A percentile compares a stretch with the other conserved stretches of the same genome.
Evolutionary conservation across 371 early-diverging fungal genomes (phyloP).

Genomic region (Mucor piriformis): DNA sequence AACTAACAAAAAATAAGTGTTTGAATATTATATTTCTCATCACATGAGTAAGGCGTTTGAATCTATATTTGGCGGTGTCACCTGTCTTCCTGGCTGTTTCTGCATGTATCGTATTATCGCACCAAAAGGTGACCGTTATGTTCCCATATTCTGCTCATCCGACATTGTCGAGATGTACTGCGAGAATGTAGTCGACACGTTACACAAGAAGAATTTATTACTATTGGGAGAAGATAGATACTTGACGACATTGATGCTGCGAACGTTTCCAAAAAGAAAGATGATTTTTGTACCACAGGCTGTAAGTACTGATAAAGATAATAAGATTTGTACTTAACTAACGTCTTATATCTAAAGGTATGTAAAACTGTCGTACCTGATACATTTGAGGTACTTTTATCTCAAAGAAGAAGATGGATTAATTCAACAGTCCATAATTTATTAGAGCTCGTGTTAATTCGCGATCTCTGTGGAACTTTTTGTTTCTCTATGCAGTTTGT

Average conservation of each 20-base stretch:
- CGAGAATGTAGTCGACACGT: slow-evolving; percentile 88
- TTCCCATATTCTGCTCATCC: slow-evolving; percentile 81
- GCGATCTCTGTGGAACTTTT: slow-evolving; percentile 93
- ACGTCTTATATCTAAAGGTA: slow-evolving; percentile 36
- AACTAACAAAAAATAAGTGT: slow-evolving; percentile 56
- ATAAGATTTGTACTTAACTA: neutral
- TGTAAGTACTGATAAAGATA: slow-evolving; percentile 24
- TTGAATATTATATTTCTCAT: slow-evolving; percentile 97
- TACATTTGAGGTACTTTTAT: slow-evolving; percentile 83
- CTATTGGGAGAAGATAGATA: slow-evolving; percentile 96
- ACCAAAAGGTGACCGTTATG: slow-evolving; percentile 64
- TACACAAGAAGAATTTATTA: slow-evolving; percentile 95
- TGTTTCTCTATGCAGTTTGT: slow-evolving; percentile 97
- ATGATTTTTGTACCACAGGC: slow-evolving; percentile 94
- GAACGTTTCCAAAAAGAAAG: slow-evolving; percentile 90
- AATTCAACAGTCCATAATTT: slow-evolving; percentile 96
- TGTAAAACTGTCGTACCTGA: slow-evolving; percentile 96
- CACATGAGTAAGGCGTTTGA: slow-evolving; percentile 95
- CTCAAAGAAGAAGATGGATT: slow-evolving; percentile 96
- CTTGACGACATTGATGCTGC: slow-evolving; percentile 92
- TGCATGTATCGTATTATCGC: slow-evolving; percentile 94
- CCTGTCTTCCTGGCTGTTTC: slow-evolving; percentile 97
- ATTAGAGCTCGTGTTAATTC: slow-evolving; percentile 86
- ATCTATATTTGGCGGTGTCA: slow-evolving; percentile 95
- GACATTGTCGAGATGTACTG: slow-evolving; percentile 90